Conservation (phyloP, 441 rosid species). For the Brassica hybrid region DNA sequence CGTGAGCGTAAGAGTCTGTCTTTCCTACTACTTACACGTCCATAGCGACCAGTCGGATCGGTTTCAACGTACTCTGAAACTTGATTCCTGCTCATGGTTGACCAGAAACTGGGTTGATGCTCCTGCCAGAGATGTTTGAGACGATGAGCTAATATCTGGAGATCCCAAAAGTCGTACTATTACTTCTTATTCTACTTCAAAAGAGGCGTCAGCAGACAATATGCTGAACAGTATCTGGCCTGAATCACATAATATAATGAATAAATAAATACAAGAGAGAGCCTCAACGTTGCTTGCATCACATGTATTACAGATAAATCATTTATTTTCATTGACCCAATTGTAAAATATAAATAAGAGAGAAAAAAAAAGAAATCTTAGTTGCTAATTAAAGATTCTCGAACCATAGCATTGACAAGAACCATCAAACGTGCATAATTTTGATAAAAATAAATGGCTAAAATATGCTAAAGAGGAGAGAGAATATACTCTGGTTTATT, state of each 20-base stretch:
- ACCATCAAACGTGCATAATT: slow-evolving; percentile 32
- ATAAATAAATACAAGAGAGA: slow-evolving; percentile 22
- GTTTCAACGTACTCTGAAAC: slow-evolving; percentile 62
- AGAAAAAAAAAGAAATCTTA: neutral
- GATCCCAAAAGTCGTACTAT: slow-evolving; percentile 34
- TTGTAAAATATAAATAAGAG: slow-evolving; percentile 8
- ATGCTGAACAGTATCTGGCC: slow-evolving; percentile 39
- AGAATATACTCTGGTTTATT: slow-evolving; percentile 32
- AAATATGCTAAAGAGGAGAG: neutral
- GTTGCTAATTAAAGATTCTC: slow-evolving; percentile 25
- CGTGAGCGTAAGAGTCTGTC: neutral
- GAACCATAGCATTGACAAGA: slow-evolving; percentile 9
- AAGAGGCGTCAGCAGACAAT: slow-evolving; percentile 31
- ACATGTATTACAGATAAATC: slow-evolving; percentile 27
- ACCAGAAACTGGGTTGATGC: slow-evolving; percentile 31
- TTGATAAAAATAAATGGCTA: slow-evolving; percentile 13
- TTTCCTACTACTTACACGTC: slow-evolving; percentile 63
- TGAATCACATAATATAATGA: slow-evolving; percentile 21
- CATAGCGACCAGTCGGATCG: slow-evolving; percentile 79
- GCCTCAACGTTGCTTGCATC: slow-evolving; percentile 34
- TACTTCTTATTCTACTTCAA: slow-evolving; percentile 30
- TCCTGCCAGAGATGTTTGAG: slow-evolving; percentile 24
- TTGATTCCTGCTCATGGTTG: slow-evolving; percentile 48
- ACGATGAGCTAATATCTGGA: slow-evolving; percentile 16
- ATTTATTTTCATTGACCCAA: slow-evolving; percentile 15